These are phyloP conservation scores for Amphirosellinia nigrospora DNA, from an alignment of 495 filamentous ascomycete genomes.

Conservation along the genomic window DNA sequence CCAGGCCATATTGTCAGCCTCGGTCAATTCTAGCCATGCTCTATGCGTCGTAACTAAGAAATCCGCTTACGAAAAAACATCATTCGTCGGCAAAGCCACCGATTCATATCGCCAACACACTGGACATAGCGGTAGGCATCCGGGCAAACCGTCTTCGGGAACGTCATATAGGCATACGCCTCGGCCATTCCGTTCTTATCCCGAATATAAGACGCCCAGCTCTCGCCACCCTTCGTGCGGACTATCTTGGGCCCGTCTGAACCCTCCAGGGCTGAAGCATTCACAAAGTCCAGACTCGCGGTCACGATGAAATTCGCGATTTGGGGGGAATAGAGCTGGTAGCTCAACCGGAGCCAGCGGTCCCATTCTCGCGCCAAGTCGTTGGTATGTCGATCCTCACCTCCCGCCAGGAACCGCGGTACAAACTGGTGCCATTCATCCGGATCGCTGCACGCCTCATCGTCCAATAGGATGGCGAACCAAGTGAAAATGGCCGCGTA, in stretches of 20 bases:
- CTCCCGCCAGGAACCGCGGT: neutral
- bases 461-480: neutral
- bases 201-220: neutral
- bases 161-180: neutral
- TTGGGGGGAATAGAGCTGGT: neutral
- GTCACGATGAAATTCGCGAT: neutral
- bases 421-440: slow-evolving; percentile 7
- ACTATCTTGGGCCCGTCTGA: neutral
- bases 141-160: slow-evolving; percentile 2
- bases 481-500: neutral
- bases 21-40: neutral
- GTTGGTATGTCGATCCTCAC: neutral
- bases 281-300: neutral
- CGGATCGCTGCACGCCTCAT: neutral
- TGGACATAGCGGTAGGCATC: neutral
- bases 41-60: neutral
- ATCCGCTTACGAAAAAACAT: slow-evolving; percentile 4
- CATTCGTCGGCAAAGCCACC: neutral
- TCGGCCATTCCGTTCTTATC: neutral
- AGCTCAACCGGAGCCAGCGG: neutral
- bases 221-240: neutral
- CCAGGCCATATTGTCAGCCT: neutral
- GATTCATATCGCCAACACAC: neutral
- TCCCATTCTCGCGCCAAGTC: neutral
- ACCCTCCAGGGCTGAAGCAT: neutral